Percentiles rank a stretch among this genome's conserved stretches.
Evolutionary conservation across 331 rosid species (phyloP).

Genomic region (Dryas integrifolia): DNA sequence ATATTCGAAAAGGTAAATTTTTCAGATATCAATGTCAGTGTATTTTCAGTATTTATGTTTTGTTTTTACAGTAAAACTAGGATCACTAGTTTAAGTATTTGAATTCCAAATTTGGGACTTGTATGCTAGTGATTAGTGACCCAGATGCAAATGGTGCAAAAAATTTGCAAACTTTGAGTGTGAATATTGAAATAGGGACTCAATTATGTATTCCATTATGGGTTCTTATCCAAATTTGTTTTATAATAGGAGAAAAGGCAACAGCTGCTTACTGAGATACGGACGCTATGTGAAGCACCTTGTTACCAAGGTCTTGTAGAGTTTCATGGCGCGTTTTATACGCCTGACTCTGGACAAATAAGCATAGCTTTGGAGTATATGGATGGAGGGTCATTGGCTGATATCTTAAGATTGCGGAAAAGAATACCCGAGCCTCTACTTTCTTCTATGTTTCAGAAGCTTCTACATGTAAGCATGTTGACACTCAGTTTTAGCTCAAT

Average conservation of each 20-base stretch:
- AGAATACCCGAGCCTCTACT: slow-evolving; percentile 77
- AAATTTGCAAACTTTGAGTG: background rate
- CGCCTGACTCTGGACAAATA: slow-evolving; percentile 96
- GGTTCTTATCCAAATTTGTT: slow-evolving; percentile 27
- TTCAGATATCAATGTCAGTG: background rate
- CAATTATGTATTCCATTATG: slow-evolving; percentile 16
- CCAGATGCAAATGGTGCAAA: background rate
- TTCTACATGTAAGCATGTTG: slow-evolving; percentile 53
- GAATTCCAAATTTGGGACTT: background rate
- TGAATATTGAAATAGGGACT: background rate
- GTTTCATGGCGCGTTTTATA: slow-evolving; percentile 95
- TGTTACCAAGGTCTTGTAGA: slow-evolving; percentile 90
- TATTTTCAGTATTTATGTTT: too few species aligned
- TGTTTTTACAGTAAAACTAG: background rate
- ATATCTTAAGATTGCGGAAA: slow-evolving; percentile 58
- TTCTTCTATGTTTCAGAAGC: slow-evolving; percentile 87
- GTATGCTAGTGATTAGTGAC: background rate
- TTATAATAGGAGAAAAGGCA: slow-evolving; percentile 84
- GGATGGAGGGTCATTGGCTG: slow-evolving; percentile 97
- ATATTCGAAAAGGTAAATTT: slow-evolving; percentile 81
- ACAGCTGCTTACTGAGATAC: slow-evolving; percentile 91
- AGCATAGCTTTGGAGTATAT: slow-evolving; percentile 96
- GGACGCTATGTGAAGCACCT: slow-evolving; percentile 92
- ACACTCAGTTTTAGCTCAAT: background rate
- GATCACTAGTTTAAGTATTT: background rate